Evolutionary conservation across 768 basidiomycete species (phyloP).

Genomic region (Leccinum rimulosum): DNA sequence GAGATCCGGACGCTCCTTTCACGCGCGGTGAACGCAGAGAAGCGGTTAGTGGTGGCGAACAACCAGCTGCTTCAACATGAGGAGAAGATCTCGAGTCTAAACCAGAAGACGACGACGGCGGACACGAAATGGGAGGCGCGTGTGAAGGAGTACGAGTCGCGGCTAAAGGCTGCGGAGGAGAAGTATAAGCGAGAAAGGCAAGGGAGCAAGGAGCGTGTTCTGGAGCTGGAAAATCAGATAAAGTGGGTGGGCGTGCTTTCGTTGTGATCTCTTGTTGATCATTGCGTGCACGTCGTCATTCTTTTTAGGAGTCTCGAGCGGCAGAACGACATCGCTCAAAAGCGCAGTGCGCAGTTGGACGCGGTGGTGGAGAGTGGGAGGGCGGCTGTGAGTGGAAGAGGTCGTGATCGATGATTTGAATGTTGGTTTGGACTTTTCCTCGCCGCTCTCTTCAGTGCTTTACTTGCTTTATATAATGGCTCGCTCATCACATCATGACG

Average conservation of each 20-base stretch:
- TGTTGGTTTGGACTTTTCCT: neutral
- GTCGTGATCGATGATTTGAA: conserved; percentile 20
- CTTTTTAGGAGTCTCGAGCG: conserved; percentile 62
- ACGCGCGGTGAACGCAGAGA: conserved; percentile 81
- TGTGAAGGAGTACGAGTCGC: conserved; percentile 88
- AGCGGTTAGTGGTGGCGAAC: conserved; percentile 78
- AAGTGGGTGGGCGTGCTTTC: conserved; percentile 54
- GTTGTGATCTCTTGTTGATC: conserved; percentile 11
- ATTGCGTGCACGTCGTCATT: neutral
- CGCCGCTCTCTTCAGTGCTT: neutral
- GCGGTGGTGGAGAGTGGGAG: conserved; percentile 31
- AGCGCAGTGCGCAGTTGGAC: conserved; percentile 48
- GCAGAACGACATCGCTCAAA: conserved; percentile 77
- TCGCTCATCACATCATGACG: conserved; percentile 4
- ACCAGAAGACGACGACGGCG: conserved; percentile 65
- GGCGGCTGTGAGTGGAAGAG: conserved; percentile 7
- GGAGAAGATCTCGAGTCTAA: conserved; percentile 75
- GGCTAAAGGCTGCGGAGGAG: conserved; percentile 83
- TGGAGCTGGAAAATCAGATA: conserved; percentile 67
- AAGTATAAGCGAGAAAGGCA: conserved; percentile 91
- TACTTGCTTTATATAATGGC: conserved; percentile 12
- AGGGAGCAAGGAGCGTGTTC: conserved; percentile 83
- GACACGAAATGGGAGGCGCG: conserved; percentile 93
- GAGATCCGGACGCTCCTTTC: conserved; percentile 70
- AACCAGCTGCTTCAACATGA: conserved; percentile 84